phyloP scores from a whole-genome alignment of 1,284 basidiomycete genomes.

The Ceratobasidium sp. region DNA sequence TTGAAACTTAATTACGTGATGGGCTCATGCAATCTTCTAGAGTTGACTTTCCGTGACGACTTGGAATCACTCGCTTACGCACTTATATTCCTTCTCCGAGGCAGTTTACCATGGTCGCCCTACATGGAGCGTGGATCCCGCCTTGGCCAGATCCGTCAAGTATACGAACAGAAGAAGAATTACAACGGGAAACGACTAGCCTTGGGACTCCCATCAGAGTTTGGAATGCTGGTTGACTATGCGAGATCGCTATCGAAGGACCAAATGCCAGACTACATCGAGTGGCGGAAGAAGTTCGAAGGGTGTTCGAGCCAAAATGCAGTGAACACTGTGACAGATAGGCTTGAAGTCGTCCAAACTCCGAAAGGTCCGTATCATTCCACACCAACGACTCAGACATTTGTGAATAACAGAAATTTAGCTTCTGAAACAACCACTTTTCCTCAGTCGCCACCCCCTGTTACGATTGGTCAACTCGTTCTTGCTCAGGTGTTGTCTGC shows the following conservation, averaged over 20 bases:
- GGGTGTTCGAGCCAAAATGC: too few relatives aligned
- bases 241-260: background rate
- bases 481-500: background rate
- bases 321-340: too few relatives aligned
- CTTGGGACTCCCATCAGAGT: constrained; percentile 87
- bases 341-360: too few relatives aligned
- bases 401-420: too few relatives aligned
- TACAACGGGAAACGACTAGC: constrained; percentile 67
- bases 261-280: constrained; percentile 59
- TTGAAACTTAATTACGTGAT: too few relatives aligned
- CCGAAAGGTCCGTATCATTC: too few relatives aligned
- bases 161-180: constrained; percentile 55
- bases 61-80: constrained; percentile 94
- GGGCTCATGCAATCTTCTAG: too few relatives aligned
- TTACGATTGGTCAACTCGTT: background rate
- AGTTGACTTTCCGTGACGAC: constrained; percentile 71
- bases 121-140: constrained; percentile 77
- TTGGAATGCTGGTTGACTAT: constrained; percentile 61
- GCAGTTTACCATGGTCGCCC: constrained; percentile 90
- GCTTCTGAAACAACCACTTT: too few relatives aligned
- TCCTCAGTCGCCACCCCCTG: background rate
- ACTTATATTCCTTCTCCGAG: constrained; percentile 92
- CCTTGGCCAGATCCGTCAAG: constrained; percentile 62
- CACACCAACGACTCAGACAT: too few relatives aligned
- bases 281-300: background rate